These are phyloP conservation scores for Rhytidiadelphus loreus DNA, from an alignment of 225 moss, liverwort and hornwort species.

Conservation along the genomic window DNA sequence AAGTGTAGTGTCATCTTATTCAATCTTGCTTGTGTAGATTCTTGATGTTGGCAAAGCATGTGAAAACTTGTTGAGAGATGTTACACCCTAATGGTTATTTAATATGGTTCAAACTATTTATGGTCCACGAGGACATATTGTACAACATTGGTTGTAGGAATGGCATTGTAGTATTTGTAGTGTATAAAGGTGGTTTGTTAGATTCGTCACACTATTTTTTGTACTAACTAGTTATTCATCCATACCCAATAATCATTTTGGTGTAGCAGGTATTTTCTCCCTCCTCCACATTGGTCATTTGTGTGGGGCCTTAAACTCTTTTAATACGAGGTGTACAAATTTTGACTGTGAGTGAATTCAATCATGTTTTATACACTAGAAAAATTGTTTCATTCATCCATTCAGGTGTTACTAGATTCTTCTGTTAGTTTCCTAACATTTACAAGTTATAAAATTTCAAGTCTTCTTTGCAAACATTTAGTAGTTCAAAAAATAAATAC, in stretches of 20 bases:
- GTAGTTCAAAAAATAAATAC: neutral
- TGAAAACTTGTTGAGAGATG: neutral
- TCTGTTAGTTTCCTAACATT: neutral
- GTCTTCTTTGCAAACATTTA: neutral
- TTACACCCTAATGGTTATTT: neutral
- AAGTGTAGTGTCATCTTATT: neutral
- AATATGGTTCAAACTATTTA: neutral
- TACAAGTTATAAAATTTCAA: neutral
- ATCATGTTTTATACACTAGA: rapidly evolving
- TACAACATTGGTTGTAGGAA: neutral
- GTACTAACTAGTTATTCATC: neutral
- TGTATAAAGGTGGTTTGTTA: neutral
- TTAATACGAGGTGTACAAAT: rapidly evolving
- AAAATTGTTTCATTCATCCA: neutral
- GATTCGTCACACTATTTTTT: neutral
- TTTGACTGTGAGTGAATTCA: neutral
- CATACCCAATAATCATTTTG: rapidly evolving
- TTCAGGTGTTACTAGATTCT: neutral
- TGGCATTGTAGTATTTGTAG: neutral
- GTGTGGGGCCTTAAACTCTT: neutral
- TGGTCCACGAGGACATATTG: neutral
- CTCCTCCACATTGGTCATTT: neutral
- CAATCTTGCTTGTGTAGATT: neutral
- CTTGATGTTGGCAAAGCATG: neutral
- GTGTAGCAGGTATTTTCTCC: rapidly evolving